These are phyloP conservation scores for Cyclotella atomus DNA, from an alignment of 108 stramenopile species.

Conservation along the genomic window DNA sequence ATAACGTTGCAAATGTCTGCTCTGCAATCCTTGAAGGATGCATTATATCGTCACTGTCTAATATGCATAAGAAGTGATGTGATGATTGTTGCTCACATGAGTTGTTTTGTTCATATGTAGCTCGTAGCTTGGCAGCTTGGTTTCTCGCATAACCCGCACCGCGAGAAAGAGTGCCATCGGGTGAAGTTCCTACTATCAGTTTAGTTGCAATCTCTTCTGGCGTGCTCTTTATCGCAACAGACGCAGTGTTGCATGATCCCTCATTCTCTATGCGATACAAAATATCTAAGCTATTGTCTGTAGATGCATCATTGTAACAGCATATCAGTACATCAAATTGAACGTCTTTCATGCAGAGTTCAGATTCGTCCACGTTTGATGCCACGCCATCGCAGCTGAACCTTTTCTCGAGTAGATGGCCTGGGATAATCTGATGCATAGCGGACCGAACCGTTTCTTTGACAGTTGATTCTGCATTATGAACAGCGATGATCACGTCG, in stretches of 20 bases:
- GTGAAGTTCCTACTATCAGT: slow-evolving; percentile 48
- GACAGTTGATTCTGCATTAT: slow-evolving; percentile 79
- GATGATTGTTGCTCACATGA: background rate
- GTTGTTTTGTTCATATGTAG: background rate
- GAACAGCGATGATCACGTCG: slow-evolving; percentile 82
- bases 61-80: slow-evolving; percentile 65
- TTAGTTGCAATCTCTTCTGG: slow-evolving; percentile 9
- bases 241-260: too few species aligned
- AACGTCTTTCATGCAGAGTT: slow-evolving; percentile 18
- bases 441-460: slow-evolving; percentile 72
- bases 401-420: slow-evolving; percentile 18
- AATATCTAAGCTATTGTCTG: slow-evolving; percentile 64
- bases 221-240: too few species aligned
- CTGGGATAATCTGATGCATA: slow-evolving; percentile 64
- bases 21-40: slow-evolving; percentile 69
- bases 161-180: slow-evolving; percentile 41
- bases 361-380: background rate
- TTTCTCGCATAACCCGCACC: slow-evolving; percentile 89
- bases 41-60: slow-evolving; percentile 90
- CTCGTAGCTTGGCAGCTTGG: slow-evolving; percentile 65
- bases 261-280: slow-evolving; percentile 36
- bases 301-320: slow-evolving; percentile 84
- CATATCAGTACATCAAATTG: slow-evolving; percentile 65
- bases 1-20: slow-evolving; percentile 65
- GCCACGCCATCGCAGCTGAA: background rate